phyloP scores from a whole-genome alignment of 179 eudicot genomes.

The Corrigiola litoralis region DNA sequence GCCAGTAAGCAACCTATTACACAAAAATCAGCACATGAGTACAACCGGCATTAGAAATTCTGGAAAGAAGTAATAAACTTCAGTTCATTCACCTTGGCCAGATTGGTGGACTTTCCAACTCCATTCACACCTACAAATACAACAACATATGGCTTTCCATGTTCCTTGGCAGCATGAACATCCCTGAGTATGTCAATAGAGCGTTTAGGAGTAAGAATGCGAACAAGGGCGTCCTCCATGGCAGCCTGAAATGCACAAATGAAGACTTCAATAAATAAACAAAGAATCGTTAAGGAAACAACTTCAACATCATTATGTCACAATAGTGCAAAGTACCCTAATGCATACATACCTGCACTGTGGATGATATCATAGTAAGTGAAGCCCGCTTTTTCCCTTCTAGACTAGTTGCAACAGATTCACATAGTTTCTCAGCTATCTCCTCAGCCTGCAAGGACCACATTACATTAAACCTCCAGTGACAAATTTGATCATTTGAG shows the following conservation, averaged over 20 bases:
- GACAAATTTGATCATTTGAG: neutral
- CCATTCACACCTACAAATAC: slow-evolving; percentile 99
- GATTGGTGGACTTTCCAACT: slow-evolving; percentile 98
- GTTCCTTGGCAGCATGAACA: slow-evolving; percentile 96
- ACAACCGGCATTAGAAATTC: neutral
- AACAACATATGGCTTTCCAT: slow-evolving; percentile 90
- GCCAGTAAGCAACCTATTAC: slow-evolving; percentile 92
- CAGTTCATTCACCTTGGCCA: slow-evolving; percentile 68
- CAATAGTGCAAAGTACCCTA: neutral
- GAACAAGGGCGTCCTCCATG: slow-evolving; percentile 97
- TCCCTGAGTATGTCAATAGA: slow-evolving; percentile 97
- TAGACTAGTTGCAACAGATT: slow-evolving; percentile 87
- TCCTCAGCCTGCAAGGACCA: slow-evolving; percentile 80
- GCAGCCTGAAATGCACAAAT: slow-evolving; percentile 52
- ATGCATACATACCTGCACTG: slow-evolving; percentile 61
- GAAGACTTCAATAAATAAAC: neutral
- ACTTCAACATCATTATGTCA: neutral
- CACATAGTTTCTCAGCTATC: slow-evolving; percentile 98
- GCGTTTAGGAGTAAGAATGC: slow-evolving; percentile 89
- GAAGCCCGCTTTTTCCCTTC: slow-evolving; percentile 89
- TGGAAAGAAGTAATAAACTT: neutral
- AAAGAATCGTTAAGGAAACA: neutral
- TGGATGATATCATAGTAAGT: slow-evolving; percentile 85
- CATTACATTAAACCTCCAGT: slow-evolving; percentile 1
- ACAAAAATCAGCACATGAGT: slow-evolving; percentile 5